These are phyloP conservation scores for Claviceps sp. DNA, from an alignment of 2,329 filamentous ascomycete species.

Conservation along the genomic window DNA sequence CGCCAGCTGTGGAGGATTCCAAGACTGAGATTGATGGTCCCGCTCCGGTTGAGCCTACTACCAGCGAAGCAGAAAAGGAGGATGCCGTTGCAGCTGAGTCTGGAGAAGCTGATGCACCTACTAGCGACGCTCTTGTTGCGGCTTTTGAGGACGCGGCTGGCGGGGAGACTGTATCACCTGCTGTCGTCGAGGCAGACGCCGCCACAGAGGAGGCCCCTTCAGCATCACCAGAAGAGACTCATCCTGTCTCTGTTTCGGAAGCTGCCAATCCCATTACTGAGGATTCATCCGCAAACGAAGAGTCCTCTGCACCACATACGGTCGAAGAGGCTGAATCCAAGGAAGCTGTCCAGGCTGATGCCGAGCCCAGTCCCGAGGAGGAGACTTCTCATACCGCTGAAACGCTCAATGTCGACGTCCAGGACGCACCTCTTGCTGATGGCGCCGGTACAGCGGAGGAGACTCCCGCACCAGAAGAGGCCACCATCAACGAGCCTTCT, in stretches of 20 bases:
- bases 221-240: not conserved
- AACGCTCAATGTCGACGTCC: not conserved
- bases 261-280: not conserved
- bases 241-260: too few species aligned
- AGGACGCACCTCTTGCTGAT: not conserved
- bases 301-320: not conserved
- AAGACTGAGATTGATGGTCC: not conserved
- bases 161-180: not conserved
- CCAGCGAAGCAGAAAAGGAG: not conserved
- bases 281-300: not conserved
- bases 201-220: conserved; percentile 1
- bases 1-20: not conserved
- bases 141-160: not conserved
- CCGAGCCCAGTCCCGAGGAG: not conserved
- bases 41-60: not conserved
- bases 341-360: not conserved
- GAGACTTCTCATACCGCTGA: not conserved
- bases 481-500: not conserved
- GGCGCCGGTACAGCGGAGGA: not conserved
- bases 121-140: not conserved
- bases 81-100: not conserved
- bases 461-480: not conserved
- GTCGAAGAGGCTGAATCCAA: too few species aligned
- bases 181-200: conserved; percentile 2
- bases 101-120: not conserved